These are phyloP conservation scores for Sporothrix euskadiensis DNA, from an alignment of 2,329 filamentous ascomycete genomes.

Conservation along the genomic window DNA sequence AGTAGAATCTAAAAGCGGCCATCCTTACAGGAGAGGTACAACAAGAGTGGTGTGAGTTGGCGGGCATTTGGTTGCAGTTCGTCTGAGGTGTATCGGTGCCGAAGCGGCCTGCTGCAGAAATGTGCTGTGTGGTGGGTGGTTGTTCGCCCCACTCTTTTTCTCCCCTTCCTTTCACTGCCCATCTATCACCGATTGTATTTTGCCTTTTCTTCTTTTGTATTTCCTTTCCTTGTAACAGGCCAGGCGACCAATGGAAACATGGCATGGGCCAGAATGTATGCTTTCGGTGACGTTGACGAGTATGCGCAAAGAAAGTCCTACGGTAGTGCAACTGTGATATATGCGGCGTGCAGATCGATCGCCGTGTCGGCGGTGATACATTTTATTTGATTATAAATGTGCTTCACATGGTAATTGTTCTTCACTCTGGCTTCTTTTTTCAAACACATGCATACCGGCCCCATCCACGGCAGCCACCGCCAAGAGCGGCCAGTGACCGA, in stretches of 20 bases:
- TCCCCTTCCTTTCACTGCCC: not conserved
- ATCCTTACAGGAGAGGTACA: not conserved
- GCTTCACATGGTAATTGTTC: not conserved
- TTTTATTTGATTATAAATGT: not conserved
- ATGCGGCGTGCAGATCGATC: not conserved
- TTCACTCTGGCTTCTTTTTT: not conserved
- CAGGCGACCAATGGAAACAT: not conserved
- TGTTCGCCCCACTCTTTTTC: not conserved
- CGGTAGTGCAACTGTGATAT: not conserved
- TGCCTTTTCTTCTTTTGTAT: not conserved
- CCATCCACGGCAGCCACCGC: not conserved
- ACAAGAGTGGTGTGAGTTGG: not conserved
- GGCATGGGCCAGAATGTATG: not conserved
- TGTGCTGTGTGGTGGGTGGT: not conserved
- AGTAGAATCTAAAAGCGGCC: not conserved
- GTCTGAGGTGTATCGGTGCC: conserved; percentile 12
- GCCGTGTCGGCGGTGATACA: not conserved
- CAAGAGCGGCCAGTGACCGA: not conserved
- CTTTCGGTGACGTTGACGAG: conserved; percentile 1
- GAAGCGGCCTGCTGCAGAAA: conserved; percentile 11
- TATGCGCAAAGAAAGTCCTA: not conserved
- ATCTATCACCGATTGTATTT: not conserved
- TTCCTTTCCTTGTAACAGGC: not conserved
- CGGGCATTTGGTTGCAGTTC: not conserved
- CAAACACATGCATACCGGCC: not conserved